Evolutionary conservation across 805 yeast genomes (phyloP).

Genomic region (Saccharomycopsis olivae): DNA sequence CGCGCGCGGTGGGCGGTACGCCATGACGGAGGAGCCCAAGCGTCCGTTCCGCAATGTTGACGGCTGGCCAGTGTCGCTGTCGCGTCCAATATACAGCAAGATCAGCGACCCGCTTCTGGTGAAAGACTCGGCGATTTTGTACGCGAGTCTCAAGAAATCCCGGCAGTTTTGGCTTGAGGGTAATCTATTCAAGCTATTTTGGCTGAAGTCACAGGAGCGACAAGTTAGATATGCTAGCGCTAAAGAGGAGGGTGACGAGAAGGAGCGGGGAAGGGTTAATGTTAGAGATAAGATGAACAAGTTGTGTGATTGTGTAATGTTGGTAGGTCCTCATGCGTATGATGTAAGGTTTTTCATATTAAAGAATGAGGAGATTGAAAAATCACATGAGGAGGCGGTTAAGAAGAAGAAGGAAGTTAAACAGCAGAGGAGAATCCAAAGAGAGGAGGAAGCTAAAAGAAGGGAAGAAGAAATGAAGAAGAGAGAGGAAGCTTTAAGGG

Average conservation of each 20-base stretch:
- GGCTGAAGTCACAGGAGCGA: constrained; percentile 57
- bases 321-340: constrained; percentile 76
- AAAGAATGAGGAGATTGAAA: constrained; percentile 65
- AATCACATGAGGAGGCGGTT: constrained; percentile 30
- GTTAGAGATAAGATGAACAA: constrained; percentile 85
- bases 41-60: constrained; percentile 7
- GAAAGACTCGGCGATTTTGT: constrained; percentile 63
- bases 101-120: constrained; percentile 58
- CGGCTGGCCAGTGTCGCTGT: constrained; percentile 51
- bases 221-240: constrained; percentile 32
- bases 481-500: not conserved
- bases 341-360: constrained; percentile 72
- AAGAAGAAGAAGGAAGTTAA: constrained; percentile 23
- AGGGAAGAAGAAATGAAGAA: constrained; percentile 22
- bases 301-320: constrained; percentile 62
- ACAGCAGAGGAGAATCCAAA: constrained; percentile 18
- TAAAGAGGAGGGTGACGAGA: not conserved
- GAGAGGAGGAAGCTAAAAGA: constrained; percentile 28
- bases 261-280: constrained; percentile 33
- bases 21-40: too few species aligned
- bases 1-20: too few species aligned
- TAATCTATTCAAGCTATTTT: constrained; percentile 59
- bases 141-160: constrained; percentile 63
- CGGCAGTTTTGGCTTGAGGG: constrained; percentile 57
- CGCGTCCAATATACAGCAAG: constrained; percentile 52